Percentiles rank a stretch among this genome's conserved stretches.
phyloP scores from a whole-genome alignment of 192 early-diverging fungal genomes.

The Glomus cerebriforme region DNA sequence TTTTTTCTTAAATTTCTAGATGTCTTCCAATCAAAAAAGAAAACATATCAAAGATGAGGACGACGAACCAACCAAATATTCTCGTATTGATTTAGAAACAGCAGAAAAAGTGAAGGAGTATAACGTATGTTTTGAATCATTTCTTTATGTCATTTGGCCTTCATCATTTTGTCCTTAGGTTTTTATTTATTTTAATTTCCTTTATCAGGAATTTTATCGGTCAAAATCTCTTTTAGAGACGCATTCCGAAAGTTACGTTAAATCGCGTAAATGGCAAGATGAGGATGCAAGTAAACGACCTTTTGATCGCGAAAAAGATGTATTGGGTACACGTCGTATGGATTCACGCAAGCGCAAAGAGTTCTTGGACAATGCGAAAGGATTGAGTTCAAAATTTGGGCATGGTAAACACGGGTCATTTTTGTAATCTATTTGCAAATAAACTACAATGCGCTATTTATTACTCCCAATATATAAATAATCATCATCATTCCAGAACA shows the following conservation, averaged over 20 bases:
- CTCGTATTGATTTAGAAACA: slow-evolving; percentile 38
- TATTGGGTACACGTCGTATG: slow-evolving; percentile 50
- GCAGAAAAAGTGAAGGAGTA: slow-evolving; percentile 34
- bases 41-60: slow-evolving; percentile 29
- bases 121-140: slow-evolving; percentile 36
- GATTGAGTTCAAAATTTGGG: slow-evolving; percentile 51
- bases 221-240: slow-evolving; percentile 46
- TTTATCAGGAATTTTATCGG: slow-evolving; percentile 45
- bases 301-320: slow-evolving; percentile 62
- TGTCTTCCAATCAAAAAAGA: neutral
- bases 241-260: slow-evolving; percentile 44
- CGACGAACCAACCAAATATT: slow-evolving; percentile 32
- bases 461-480: no score
- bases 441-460: no score
- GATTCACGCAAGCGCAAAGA: slow-evolving; percentile 49
- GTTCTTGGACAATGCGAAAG: slow-evolving; percentile 46
- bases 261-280: slow-evolving; percentile 47
- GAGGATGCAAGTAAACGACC: slow-evolving; percentile 53
- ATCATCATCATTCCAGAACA: no score
- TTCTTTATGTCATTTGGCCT: neutral
- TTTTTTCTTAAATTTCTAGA: neutral
- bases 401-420: slow-evolving; percentile 51
- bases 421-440: slow-evolving; percentile 38
- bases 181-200: neutral
- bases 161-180: neutral